A percentile compares a stretch with the other conserved stretches of the same genome.
Evolutionary conservation across 805 yeast genomes (phyloP).

Genomic region (Myxozyma nipponensis): DNA sequence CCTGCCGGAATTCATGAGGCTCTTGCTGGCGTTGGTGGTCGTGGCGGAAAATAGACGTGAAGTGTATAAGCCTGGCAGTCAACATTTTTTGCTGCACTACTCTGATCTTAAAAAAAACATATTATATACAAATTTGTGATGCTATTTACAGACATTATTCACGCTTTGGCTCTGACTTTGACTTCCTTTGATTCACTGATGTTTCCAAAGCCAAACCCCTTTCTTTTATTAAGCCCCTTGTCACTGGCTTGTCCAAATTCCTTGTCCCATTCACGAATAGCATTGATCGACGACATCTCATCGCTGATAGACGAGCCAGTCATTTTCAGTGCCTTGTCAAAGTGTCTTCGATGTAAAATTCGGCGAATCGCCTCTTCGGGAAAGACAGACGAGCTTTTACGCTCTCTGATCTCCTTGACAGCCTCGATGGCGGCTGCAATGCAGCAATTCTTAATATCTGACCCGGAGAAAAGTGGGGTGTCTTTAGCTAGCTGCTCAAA

Average conservation of each 20-base stretch:
- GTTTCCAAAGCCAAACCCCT: not conserved
- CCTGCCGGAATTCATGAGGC: conserved; percentile 40
- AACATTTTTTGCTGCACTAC: not conserved
- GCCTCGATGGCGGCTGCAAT: conserved; percentile 79
- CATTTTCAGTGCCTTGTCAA: conserved; percentile 19
- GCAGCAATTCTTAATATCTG: conserved; percentile 75
- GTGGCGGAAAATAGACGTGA: conserved; percentile 30
- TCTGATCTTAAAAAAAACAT: not conserved
- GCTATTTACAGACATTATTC: not conserved
- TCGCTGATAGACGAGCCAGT: conserved; percentile 23
- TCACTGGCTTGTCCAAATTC: conserved; percentile 15
- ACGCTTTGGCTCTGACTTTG: not conserved
- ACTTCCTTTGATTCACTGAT: not conserved
- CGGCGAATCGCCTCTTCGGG: conserved; percentile 5
- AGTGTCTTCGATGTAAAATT: conserved; percentile 13
- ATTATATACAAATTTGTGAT: not conserved
- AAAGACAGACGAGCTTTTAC: not conserved
- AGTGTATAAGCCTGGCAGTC: not conserved
- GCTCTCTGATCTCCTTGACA: conserved; percentile 51
- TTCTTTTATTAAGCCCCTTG: not conserved
- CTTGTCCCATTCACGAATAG: conserved; percentile 24
- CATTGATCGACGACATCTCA: conserved; percentile 21
- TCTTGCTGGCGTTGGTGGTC: conserved; percentile 41
- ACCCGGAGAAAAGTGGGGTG: conserved; percentile 70
- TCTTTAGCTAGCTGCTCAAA: conserved; percentile 50